Base-by-base conservation (phyloP, 1,284 basidiomycete species). In the Vanrija sp. region DNA sequence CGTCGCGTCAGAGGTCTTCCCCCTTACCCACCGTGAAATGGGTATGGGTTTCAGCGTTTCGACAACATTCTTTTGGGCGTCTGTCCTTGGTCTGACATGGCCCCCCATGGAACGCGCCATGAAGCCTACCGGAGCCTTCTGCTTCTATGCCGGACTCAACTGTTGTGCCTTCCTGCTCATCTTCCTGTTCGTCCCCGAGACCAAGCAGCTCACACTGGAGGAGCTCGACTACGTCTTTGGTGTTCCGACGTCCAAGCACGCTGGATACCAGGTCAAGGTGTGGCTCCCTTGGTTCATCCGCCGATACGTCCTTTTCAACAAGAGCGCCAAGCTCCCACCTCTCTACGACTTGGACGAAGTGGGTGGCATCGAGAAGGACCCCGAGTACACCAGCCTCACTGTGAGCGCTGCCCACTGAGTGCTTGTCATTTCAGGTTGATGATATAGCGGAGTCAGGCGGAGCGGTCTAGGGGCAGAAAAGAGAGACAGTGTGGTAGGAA, bases 61-160 rank as follows among this genome's bases (percentile, higher is more conserved):
- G 38, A 65, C 61, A n/a, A 61, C 59, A 25, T 52, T 65, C 46
- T 62, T 65, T 46, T 65, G 50, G 52, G 68, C 71, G 9, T 63
- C 57, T 51, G 3, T 72, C n/a, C 61, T 74, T n/a, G 49, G 57
- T 49, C 46, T 74, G 50, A 72, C 70, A 7, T 88, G 85, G 80
- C 87, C 87, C 8, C 82, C 80, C 3, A 79, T 89, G 51, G 66
- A 85, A 10, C 78, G 77, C 3, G 83, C 85, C 0, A 86, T 88
- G 76, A 65, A 57, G 0, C 62, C 65, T 9, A 56, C 44, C 54
- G 87, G 87, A 50, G 87, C 87, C 5, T 89, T 89, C 71, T 65
- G 67, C 43, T 71, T 69, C 57, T 72, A 72, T 54, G 68, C 66
- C 6, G 58, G 61, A 1, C 57, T 66, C 19, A 68, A 67, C 52